Base-by-base conservation (phyloP, 805 yeast genomes). In the Lachancea dasiensis region DNA sequence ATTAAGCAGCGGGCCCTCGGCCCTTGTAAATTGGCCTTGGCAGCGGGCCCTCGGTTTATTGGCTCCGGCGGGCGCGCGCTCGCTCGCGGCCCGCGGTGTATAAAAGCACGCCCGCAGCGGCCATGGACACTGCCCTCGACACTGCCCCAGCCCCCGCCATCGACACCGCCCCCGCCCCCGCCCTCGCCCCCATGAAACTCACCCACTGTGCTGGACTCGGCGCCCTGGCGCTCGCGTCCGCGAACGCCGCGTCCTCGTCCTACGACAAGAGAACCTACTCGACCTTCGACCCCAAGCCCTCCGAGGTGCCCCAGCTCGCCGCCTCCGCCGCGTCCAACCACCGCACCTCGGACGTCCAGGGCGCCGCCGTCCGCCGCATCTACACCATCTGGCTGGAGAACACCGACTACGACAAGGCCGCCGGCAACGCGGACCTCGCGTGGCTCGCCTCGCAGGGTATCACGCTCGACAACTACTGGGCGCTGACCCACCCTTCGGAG, bases 401-500 rank as follows among this genome's bases (percentile, higher is more conserved):
- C 58, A 72, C 75, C 38, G 69, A 70, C 59, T 71, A 54, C 54
- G 70, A 68, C 48, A 72, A 72, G 48, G 77, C 77, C 31, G 64
- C 63, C 30, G 66, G 61, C 47, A 64, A 71, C 50, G 54, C 62
- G 6, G 70, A 68, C 37, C 54, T 73, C 48, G 57, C 60, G 51
- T 60, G 61, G 51, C 60, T 72, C 38, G 68, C 69, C 19, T 39
- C 60, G 47, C 51, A 67, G 39, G 78, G 76, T 54, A 60, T 70
- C 39, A 54, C 60, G 30, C 60, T 73, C 48, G 62, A 59, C 56
- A 73, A 73, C 65, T 72, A 73, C 64, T 72, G 72, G 66, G 68
- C 70, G 27, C 49, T 71, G 24, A 68, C 75, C 37, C 74, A 70
- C 51, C 75, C 77, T 40, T 71, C 77, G 5, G 72, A 72, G 63